Evolutionary conservation across 2,329 filamentous ascomycete species (phyloP).

Genomic region (Aspergillus sp.): DNA sequence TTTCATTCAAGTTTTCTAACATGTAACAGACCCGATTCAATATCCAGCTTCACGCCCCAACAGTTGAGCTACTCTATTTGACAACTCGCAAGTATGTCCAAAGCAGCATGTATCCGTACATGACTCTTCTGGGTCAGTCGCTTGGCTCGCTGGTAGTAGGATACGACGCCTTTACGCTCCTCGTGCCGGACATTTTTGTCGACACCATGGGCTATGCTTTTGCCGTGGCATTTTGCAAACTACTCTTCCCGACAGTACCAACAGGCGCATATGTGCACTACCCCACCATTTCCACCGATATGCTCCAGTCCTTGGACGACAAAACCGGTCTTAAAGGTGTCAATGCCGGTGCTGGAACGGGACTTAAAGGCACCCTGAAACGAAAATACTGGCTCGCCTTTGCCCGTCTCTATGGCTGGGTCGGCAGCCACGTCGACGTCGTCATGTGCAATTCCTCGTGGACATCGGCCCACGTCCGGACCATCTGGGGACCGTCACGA

Average conservation of each 20-base stretch:
- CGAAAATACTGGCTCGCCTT: slow-evolving; percentile 84
- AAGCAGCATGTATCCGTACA: slow-evolving; percentile 81
- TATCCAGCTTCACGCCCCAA: slow-evolving; percentile 80
- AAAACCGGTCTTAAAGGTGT: slow-evolving; percentile 65
- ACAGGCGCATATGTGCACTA: slow-evolving; percentile 97
- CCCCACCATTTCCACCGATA: slow-evolving; percentile 96
- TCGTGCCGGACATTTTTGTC: slow-evolving; percentile 90
- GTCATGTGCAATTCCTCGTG: slow-evolving; percentile 98
- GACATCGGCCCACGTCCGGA: slow-evolving; percentile 81
- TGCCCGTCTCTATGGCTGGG: slow-evolving; percentile 75
- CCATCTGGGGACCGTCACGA: slow-evolving; percentile 67
- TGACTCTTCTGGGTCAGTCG: slow-evolving; percentile 92
- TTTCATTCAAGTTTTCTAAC: neutral
- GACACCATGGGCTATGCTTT: slow-evolving; percentile 99
- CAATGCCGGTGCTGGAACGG: slow-evolving; percentile 79
- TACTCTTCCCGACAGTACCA: slow-evolving; percentile 75
- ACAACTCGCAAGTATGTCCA: slow-evolving; percentile 84
- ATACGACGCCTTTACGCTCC: slow-evolving; percentile 87
- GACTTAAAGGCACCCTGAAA: slow-evolving; percentile 70
- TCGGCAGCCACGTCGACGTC: slow-evolving; percentile 81
- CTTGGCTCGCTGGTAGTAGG: slow-evolving; percentile 83
- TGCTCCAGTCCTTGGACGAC: slow-evolving; percentile 80
- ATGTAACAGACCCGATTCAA: slow-evolving; percentile 76
- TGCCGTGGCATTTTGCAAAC: slow-evolving; percentile 75
- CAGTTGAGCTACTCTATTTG: slow-evolving; percentile 85